Evolutionary conservation across 2,329 filamentous ascomycete genomes (phyloP), one percentile per base, ranked within the genome.

Genomic region (Trichoderma pleuroti): DNA sequence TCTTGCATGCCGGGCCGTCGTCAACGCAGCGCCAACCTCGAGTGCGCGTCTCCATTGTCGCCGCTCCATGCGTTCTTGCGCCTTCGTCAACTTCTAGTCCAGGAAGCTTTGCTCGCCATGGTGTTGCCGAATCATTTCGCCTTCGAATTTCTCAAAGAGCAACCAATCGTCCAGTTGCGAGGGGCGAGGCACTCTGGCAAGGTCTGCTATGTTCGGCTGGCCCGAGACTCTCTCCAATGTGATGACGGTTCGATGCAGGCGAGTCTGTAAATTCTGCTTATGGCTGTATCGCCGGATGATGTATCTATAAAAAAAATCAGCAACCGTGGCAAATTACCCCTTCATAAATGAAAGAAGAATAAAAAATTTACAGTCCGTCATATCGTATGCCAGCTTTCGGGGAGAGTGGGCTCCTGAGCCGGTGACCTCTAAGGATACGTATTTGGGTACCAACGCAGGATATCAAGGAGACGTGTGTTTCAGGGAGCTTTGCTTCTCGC

Each of bases 151-250:
- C 73, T 86, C 80, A 76, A 84, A 88, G 10, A 87, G 74, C 2
- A 78, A 71, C 86, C 85, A 89, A 71, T 89, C 86, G 71, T 89
- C 87, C 7, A 87, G 73, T 75, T 89, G 85, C 2, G 86, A 87
- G 2, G 87, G 86, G 12, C 76, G 80, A 0, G 87, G 87, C 14
- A 87, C 80, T n/a, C 74, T 70, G n/a, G 76, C 72, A 10, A 88
- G 73, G 7, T 83, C 78, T 9, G 82, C 76, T 72, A 87, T 78
- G 2, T 83, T 73, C 2, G 70, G 78, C 73, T 87, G 85, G 12
- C 78, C 79, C 0, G 77, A 62, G 9, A 82, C 78, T 26, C 84
- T 82, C 72, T 87, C 82, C 3, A 89, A 78, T 0, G 78, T 82
- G 24, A 89, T 74, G 30, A 81, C 81, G 32, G 86, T 78, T 9